phyloP scores from a whole-genome alignment of 2,329 filamentous ascomycete species.

The Trichoderma arundinaceum region DNA sequence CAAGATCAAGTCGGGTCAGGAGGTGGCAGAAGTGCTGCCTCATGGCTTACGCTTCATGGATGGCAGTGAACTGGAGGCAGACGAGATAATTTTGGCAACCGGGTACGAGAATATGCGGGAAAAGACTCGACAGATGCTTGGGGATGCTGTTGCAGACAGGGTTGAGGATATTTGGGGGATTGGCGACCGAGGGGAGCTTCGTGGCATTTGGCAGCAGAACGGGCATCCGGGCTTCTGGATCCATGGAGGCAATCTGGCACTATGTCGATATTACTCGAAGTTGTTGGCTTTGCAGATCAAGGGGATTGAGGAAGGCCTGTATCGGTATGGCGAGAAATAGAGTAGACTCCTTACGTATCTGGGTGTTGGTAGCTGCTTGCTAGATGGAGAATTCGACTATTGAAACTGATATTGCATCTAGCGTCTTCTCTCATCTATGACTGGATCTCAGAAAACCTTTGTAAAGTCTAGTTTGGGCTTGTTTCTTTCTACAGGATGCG shows the following conservation, averaged over 20 bases:
- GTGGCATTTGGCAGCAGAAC: conserved; percentile 62
- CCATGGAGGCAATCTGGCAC: conserved; percentile 67
- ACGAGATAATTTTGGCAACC: conserved; percentile 68
- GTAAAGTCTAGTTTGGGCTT: too few species aligned
- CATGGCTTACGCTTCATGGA: conserved; percentile 57
- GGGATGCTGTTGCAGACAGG: conserved; percentile 63
- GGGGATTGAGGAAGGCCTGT: conserved; percentile 49
- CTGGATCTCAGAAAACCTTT: too few species aligned
- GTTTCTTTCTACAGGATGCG: too few species aligned
- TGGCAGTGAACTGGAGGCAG: conserved; percentile 61
- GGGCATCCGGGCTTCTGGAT: conserved; percentile 71
- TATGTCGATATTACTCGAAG: conserved; percentile 66
- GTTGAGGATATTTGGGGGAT: conserved; percentile 68
- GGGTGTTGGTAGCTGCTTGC: too few species aligned
- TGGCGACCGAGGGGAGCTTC: conserved; percentile 61
- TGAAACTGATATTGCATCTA: neutral
- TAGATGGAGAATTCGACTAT: neutral
- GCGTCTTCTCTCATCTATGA: neutral
- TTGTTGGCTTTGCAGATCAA: conserved; percentile 60
- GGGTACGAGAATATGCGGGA: conserved; percentile 73
- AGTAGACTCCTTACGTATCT: neutral
- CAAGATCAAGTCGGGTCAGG: conserved; percentile 64
- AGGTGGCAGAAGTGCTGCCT: conserved; percentile 57
- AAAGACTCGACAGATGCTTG: conserved; percentile 65
- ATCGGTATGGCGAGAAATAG: conserved; percentile 43